Conservation (phyloP, 73 alveolate species). For the Tetrahymena borealis region DNA sequence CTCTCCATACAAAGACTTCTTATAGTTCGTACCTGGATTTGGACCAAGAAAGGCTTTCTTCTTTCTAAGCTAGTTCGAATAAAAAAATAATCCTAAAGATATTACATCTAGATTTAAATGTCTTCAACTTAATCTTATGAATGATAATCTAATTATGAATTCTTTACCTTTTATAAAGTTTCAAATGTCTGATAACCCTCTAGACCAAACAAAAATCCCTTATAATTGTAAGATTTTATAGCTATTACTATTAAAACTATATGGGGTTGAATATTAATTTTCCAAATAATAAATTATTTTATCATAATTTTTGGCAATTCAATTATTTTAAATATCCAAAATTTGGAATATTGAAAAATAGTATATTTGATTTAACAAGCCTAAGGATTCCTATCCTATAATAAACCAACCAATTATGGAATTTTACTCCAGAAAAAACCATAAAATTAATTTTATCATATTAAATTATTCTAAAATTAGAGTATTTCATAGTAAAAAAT, state of each 20-base stretch:
- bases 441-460: background rate
- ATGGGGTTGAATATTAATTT: too few species aligned
- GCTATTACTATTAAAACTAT: too few species aligned
- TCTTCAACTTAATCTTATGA: background rate
- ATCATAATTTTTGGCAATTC: too few species aligned
- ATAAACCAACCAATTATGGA: too few species aligned
- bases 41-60: background rate
- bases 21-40: background rate
- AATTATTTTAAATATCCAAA: too few species aligned
- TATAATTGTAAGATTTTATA: background rate
- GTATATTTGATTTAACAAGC: too few species aligned
- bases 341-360: too few species aligned
- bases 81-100: background rate
- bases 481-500: background rate
- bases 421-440: too few species aligned
- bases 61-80: background rate
- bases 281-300: background rate
- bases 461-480: background rate
- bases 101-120: background rate
- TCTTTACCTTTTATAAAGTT: background rate
- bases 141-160: background rate
- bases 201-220: background rate
- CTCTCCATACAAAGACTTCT: background rate
- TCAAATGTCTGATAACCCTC: background rate
- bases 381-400: too few species aligned